Percentiles rank a stretch among this genome's conserved stretches.
Conservation (phyloP, 805 yeast genomes). For the Wickerhamomyces hampshirensis region DNA sequence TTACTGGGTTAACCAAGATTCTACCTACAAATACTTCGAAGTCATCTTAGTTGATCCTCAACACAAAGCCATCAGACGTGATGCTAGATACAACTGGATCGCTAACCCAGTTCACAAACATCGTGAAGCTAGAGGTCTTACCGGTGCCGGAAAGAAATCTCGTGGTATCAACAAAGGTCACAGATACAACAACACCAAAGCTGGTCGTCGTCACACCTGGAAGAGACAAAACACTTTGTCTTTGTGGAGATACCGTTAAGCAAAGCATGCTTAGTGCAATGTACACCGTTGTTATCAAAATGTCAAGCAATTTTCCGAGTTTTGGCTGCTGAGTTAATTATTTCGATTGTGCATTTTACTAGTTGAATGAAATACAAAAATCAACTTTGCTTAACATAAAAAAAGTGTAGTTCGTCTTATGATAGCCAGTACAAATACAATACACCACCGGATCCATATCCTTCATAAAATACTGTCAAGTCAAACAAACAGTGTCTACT, state of each 20-base stretch:
- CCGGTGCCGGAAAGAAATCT: slow-evolving; percentile 97
- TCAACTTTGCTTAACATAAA: no score
- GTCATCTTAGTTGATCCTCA: slow-evolving; percentile 96
- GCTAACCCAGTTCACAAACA: slow-evolving; percentile 99
- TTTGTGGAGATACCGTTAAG: slow-evolving; percentile 94
- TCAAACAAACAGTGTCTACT: no score
- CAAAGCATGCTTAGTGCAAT: neutral
- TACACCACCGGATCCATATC: no score
- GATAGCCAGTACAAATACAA: no score
- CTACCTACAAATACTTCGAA: slow-evolving; percentile 99
- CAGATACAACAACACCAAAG: slow-evolving; percentile 95
- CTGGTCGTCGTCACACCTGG: slow-evolving; percentile 99
- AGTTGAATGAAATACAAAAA: no score
- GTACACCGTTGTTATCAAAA: no score
- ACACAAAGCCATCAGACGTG: slow-evolving; percentile 99
- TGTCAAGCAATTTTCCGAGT: no score
- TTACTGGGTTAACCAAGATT: slow-evolving; percentile 99
- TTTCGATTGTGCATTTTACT: no score
- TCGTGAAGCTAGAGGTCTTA: slow-evolving; percentile 99
- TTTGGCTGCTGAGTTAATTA: no score
- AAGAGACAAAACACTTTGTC: slow-evolving; percentile 98
- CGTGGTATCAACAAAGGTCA: slow-evolving; percentile 99
- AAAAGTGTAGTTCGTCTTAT: no score
- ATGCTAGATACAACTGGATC: slow-evolving; percentile 99
- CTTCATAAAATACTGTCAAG: no score